Evolutionary conservation across 2,329 filamentous ascomycete genomes (phyloP).

Genomic region (Fusarium beomiforme): DNA sequence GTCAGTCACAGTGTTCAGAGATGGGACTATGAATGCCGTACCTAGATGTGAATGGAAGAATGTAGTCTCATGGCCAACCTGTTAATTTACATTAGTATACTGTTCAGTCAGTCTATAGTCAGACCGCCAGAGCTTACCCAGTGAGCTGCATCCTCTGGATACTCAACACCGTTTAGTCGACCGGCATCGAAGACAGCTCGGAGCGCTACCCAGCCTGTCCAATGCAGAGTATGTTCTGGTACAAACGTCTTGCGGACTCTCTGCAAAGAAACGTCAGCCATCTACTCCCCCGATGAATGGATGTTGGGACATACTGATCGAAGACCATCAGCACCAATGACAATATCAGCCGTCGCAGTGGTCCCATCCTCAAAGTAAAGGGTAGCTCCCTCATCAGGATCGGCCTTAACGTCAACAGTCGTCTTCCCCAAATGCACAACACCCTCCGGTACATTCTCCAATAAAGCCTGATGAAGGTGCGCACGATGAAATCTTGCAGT

Average conservation of each 20-base stretch:
- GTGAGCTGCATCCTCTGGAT: not conserved
- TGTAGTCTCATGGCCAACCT: not conserved
- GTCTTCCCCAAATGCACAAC: not conserved
- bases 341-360: constrained; percentile 54
- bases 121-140: not conserved
- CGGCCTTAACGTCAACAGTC: constrained; percentile 24
- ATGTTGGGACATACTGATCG: not conserved
- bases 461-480: constrained; percentile 46
- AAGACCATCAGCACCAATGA: constrained; percentile 62
- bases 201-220: not conserved
- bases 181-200: not conserved
- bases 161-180: not conserved
- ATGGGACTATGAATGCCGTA: too few species aligned
- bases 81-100: not conserved
- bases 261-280: not conserved
- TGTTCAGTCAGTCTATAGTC: accelerated
- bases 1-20: too few species aligned
- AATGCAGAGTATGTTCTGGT: not conserved
- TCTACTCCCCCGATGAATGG: accelerated
- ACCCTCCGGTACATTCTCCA: not conserved
- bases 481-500: not conserved
- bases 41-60: not conserved
- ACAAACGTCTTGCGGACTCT: not conserved
- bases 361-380: constrained; percentile 61
- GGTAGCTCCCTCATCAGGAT: constrained; percentile 53